phyloP scores from a whole-genome alignment of 495 filamentous ascomycete species.

The Daldinia loculata region DNA sequence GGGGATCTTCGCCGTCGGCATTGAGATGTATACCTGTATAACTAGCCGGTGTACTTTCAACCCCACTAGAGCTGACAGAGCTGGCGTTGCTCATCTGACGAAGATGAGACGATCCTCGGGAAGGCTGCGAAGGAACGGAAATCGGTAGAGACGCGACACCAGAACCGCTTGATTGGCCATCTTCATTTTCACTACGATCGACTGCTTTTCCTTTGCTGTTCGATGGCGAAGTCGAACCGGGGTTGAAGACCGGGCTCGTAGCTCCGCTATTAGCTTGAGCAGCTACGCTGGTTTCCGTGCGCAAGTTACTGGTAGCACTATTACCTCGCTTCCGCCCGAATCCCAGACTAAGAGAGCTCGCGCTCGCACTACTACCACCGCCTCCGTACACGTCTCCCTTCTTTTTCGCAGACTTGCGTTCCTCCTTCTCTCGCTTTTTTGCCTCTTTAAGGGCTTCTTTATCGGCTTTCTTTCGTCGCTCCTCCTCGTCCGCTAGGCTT shows the following conservation, averaged over 20 bases:
- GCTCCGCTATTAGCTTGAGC: conserved; percentile 19
- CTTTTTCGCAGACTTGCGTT: conserved; percentile 80
- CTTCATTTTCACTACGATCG: conserved; percentile 61
- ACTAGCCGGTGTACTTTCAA: conserved; percentile 69
- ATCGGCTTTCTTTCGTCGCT: conserved; percentile 80
- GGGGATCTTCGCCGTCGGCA: conserved; percentile 56
- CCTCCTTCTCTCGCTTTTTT: conserved; percentile 84
- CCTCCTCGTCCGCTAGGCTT: conserved; percentile 89
- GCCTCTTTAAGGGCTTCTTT: conserved; percentile 81
- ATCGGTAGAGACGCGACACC: conserved; percentile 47
- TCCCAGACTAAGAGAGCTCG: conserved; percentile 61
- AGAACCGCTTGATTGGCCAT: conserved; percentile 25
- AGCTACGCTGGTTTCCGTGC: conserved; percentile 52
- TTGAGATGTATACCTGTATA: conserved; percentile 49
- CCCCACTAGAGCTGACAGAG: conserved; percentile 77
- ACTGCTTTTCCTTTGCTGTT: conserved; percentile 83
- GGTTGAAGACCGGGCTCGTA: conserved; percentile 23
- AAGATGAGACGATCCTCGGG: conserved; percentile 69
- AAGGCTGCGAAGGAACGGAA: conserved; percentile 51
- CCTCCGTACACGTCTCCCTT: conserved; percentile 57
- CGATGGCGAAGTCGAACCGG: conserved; percentile 24
- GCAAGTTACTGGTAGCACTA: conserved; percentile 61
- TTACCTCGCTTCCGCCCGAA: conserved; percentile 63
- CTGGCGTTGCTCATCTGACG: conserved; percentile 85
- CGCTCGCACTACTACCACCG: conserved; percentile 59